phyloP scores from a whole-genome alignment of 106 monocot genomes.

The Dioscorea dumetorum region DNA sequence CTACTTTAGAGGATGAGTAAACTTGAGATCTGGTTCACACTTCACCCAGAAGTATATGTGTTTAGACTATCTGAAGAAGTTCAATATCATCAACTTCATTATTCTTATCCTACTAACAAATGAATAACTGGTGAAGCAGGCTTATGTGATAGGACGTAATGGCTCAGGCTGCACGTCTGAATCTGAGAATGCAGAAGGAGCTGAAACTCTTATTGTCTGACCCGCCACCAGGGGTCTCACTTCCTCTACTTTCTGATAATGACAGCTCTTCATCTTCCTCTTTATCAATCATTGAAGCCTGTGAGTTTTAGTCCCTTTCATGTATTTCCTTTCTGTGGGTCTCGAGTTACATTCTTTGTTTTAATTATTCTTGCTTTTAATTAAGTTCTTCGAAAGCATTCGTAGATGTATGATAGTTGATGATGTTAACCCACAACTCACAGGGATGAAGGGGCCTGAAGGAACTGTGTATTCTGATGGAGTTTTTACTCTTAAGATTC shows the following conservation, averaged over 20 bases:
- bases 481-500: conserved; percentile 61
- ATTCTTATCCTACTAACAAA: too few species aligned
- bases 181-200: conserved; percentile 92
- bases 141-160: conserved; percentile 13
- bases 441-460: conserved; percentile 82
- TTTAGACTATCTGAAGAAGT: too few species aligned
- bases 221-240: conserved; percentile 78
- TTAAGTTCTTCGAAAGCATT: neutral
- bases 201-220: conserved; percentile 69
- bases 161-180: conserved; percentile 86
- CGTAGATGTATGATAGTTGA: neutral
- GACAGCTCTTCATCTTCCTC: conserved; percentile 22
- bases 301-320: conserved; percentile 34
- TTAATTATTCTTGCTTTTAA: neutral
- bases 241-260: conserved; percentile 33
- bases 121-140: too few species aligned
- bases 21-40: too few species aligned
- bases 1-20: too few species aligned
- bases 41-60: too few species aligned
- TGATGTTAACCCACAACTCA: neutral
- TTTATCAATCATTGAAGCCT: conserved; percentile 61
- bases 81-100: too few species aligned
- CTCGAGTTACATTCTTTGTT: neutral
- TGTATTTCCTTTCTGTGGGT: neutral
- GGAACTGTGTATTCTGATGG: conserved; percentile 74